phyloP scores from a whole-genome alignment of 805 yeast genomes.

The Metschnikowia bowlesiae region DNA sequence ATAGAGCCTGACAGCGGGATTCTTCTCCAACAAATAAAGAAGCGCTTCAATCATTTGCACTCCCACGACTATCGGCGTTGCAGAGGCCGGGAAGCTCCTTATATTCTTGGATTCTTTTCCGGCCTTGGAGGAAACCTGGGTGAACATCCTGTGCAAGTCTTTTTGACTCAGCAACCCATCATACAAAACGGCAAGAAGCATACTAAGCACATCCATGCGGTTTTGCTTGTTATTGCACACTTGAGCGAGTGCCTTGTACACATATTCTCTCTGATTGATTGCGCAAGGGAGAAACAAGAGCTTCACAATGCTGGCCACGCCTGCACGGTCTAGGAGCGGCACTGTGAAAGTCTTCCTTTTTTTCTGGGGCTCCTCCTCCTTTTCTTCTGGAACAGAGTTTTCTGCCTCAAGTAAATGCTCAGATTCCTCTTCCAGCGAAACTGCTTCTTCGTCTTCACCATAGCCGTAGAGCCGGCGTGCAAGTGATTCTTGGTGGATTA shows the following conservation, averaged over 20 bases:
- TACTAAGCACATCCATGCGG: constrained; percentile 66
- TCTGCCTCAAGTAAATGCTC: constrained; percentile 14
- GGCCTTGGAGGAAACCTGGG: constrained; percentile 52
- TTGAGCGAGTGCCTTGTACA: constrained; percentile 61
- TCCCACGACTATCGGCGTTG: constrained; percentile 68
- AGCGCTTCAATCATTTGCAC: constrained; percentile 74
- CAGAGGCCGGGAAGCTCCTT: constrained; percentile 45
- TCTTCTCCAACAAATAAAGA: constrained; percentile 64
- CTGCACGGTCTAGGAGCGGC: constrained; percentile 70
- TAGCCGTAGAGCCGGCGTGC: constrained; percentile 33
- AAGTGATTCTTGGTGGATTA: constrained; percentile 52
- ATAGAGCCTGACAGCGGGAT: constrained; percentile 63
- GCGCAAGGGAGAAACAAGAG: constrained; percentile 71
- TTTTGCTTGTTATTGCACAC: constrained; percentile 76
- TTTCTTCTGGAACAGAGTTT: background rate
- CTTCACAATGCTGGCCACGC: constrained; percentile 68
- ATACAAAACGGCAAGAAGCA: constrained; percentile 62
- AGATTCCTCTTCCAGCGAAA: constrained; percentile 18
- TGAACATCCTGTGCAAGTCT: constrained; percentile 58
- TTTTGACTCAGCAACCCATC: constrained; percentile 67
- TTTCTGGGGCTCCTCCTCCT: background rate
- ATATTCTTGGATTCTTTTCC: constrained; percentile 3
- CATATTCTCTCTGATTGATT: constrained; percentile 53
- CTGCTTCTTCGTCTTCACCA: constrained; percentile 19
- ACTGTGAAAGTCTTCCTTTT: constrained; percentile 23